phyloP scores from a whole-genome alignment of 2,329 filamentous ascomycete species.

The Biscogniauxia sp. region DNA sequence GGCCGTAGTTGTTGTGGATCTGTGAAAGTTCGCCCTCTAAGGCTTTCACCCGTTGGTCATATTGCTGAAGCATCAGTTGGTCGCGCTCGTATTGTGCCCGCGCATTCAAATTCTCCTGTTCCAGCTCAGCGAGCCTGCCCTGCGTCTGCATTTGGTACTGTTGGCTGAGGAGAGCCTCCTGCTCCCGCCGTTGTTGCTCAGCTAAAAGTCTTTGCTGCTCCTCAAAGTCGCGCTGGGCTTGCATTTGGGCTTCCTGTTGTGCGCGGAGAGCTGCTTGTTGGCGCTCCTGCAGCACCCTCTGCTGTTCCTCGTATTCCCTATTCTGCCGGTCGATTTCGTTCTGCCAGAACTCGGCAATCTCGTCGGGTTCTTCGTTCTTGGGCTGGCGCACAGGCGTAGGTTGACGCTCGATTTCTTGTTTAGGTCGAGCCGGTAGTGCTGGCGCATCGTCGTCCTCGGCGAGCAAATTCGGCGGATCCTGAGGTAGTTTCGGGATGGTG shows the following conservation, averaged over 20 bases:
- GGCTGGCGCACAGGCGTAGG: conserved; percentile 68
- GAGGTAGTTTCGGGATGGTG: conserved; percentile 90
- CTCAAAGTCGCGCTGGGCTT: conserved; percentile 93
- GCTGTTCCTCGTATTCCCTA: conserved; percentile 91
- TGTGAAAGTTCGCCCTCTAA: conserved; percentile 84
- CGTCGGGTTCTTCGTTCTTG: conserved; percentile 78
- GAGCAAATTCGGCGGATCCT: conserved; percentile 87
- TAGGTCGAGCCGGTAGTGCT: conserved; percentile 77
- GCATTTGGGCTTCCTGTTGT: conserved; percentile 78
- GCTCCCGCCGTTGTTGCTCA: conserved; percentile 86
- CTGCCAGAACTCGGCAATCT: conserved; percentile 98
- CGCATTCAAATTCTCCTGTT: conserved; percentile 91
- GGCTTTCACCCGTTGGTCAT: conserved; percentile 90
- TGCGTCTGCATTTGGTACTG: conserved; percentile 94
- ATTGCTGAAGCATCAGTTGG: conserved; percentile 94
- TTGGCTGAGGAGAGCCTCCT: conserved; percentile 84
- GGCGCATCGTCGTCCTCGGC: conserved; percentile 82
- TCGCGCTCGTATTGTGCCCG: conserved; percentile 96
- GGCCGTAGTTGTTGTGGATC: conserved; percentile 76
- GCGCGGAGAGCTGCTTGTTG: conserved; percentile 77
- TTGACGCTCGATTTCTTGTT: conserved; percentile 65
- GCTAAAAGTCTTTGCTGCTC: conserved; percentile 85
- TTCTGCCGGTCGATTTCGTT: conserved; percentile 88
- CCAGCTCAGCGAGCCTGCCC: conserved; percentile 90
- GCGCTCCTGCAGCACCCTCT: conserved; percentile 81